Base-by-base conservation (phyloP, 2,329 filamentous ascomycete species). In the Cladophialophora yegresii region DNA sequence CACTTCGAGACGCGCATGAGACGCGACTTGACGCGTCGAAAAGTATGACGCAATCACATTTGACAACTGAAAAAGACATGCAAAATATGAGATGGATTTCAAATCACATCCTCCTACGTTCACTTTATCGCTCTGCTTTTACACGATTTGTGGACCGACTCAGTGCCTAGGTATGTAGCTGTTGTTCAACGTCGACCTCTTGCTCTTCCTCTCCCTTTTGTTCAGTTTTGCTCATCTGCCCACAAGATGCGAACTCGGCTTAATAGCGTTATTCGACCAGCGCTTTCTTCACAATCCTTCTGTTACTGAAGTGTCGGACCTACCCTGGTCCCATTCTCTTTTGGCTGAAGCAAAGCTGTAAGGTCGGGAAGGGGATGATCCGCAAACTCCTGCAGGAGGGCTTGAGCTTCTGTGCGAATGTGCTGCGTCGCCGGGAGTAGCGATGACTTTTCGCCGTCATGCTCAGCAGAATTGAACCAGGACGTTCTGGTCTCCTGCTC, bases 1-100 rank as follows among this genome's bases (percentile, higher is more conserved):
- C 2, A 3, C 20, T 22, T 23, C 13, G 4, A 12, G 20, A 32
- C 28, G 23, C 23, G 32, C 13, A n/a, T n/a, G 20, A 32, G 23
- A 61, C 58, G 58, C 58, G 58, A 28, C 58, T 54, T 12, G 58
- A 53, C 61, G 61, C 61, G 61, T 63, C 23, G 54, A 47, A 33
- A 33, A 33, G 4, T 3, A 53, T 45, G 54, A 58, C 54, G 45
- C 26, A 49, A 54, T 58, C 45, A 33, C 28, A 33, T 20, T 7
- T 23, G 32, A 36, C 45, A 36, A 26, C n/a, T 40, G 12, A 49
- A 26, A 12, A 50, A 26, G 8, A 4, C 54, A 20, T 3, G 23
- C 13, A 4, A 30, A 6, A 28, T 28, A 28, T 28, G 3, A 28
- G 13, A 33, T 12, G n/a, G 4, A 16, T 23, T 20, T 54, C 12